These are phyloP conservation scores for Auricularia auricula-judae DNA, from an alignment of 768 basidiomycete species.

Conservation along the genomic window DNA sequence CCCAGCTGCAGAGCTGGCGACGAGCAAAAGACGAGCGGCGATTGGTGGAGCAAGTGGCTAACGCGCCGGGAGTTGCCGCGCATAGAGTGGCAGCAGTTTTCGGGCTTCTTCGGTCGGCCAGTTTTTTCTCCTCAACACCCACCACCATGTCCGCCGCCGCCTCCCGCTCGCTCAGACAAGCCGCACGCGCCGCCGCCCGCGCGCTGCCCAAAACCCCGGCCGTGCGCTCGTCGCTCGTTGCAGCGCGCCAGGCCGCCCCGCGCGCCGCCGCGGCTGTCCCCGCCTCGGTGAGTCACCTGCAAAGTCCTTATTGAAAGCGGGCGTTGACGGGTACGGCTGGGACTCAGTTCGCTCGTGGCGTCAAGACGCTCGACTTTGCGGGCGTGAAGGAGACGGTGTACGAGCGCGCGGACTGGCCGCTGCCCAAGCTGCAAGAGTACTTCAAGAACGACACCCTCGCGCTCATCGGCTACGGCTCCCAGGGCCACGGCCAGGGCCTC, in stretches of 20 bases:
- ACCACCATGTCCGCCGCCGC: neutral
- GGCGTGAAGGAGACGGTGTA: constrained; percentile 89
- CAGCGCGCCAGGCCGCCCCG: neutral
- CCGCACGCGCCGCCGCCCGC: neutral
- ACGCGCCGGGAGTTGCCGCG: too few species aligned
- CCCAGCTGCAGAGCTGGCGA: too few species aligned
- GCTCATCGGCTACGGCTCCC: constrained; percentile 97
- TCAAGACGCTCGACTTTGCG: constrained; percentile 96
- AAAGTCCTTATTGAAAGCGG: too few species aligned
- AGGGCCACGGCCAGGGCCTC: constrained; percentile 96
- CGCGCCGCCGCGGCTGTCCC: neutral
- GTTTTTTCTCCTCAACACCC: neutral
- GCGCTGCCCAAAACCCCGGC: neutral
- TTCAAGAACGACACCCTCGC: constrained; percentile 99
- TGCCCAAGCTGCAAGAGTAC: constrained; percentile 96
- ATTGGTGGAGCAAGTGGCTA: too few species aligned
- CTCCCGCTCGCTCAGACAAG: neutral
- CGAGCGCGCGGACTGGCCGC: constrained; percentile 95
- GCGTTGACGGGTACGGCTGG: neutral
- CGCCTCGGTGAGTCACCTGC: neutral
- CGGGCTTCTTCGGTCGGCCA: too few species aligned
- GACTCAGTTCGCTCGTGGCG: constrained; percentile 49
- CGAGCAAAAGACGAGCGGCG: too few species aligned
- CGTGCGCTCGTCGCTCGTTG: neutral
- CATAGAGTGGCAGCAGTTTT: too few species aligned